Base-by-base conservation (phyloP, 106 monocot species). In the Dendrobium huoshanense region DNA sequence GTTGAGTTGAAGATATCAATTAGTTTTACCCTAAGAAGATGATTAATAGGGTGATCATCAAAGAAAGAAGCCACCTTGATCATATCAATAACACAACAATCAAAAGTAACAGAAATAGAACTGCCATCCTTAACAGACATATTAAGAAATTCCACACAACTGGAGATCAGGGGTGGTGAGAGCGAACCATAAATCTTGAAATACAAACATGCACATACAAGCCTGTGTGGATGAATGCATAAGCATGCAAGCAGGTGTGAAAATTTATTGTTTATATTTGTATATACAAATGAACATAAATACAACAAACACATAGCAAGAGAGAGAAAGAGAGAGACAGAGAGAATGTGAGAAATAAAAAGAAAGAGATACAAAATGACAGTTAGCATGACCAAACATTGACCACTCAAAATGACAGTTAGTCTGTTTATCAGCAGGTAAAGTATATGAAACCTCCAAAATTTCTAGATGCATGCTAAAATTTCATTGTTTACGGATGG, bases 51-150 rank as follows among this genome's bases (percentile, higher is more conserved):
- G 27, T 67, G 10, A 67, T 29, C 67, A 67, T 22, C n/a, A 67
- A 56, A 15, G 56, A 56, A 67, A 67, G 67, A 67, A 67, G 67
- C 10, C 5, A 67, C 67, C 67, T 67, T 67, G 56, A 67, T 67
- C 67, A 27, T 25, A 29, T 27, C 5, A 25, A 25, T 25, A 8
- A 7, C 5, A 67, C 8, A 67, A 67, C 8, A 16, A 29, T 67
- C 10, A 67, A 25, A 67, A 67, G 67, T 16, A 67, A 67, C 9
- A 25, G 8, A 25, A 29, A 67, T 4, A 27, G 67, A 25, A 67
- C 27, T 22, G 8, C 27, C 67, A 67, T 25, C 4, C 64, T 37
- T 37, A 37, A 37, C 37, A 37, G 37, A 37, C 37, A 37, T 37
- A 7, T 45, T 45, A 45, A 45, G 9, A 45, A 45, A 45, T 45